Base-by-base conservation (phyloP, 768 basidiomycete species). In the Butyriboletus loyo region DNA sequence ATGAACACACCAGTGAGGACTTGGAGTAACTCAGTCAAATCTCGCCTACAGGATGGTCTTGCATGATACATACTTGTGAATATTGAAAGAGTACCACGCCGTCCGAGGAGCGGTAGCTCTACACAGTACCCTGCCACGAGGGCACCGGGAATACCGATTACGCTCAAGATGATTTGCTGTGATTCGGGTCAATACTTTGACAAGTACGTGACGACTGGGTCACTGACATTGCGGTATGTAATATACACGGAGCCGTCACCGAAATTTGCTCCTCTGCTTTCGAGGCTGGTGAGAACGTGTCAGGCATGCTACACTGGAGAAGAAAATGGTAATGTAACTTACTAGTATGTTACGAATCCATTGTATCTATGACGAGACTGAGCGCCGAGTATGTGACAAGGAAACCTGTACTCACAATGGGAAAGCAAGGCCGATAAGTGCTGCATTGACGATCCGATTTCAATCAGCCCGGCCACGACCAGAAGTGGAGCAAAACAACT, bases 391-490 rank as follows among this genome's bases (percentile, higher is more conserved):
- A 42, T 3, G 27, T n/a, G 21, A 25, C 1, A 9, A 19, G 37
- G 7, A 11, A 32, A 32, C 21, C 4, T 31, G 25, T 4, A 65
- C 76, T 66, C 56, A 84, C 73, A 90, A 67, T 15, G 88, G 86
- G 57, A 85, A 89, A 3, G 87, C 87, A 14, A 90, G 76, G 7
- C 88, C 89, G 53, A 91, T 90, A 38, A 90, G 73, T 2, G 81
- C 87, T 87, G 25, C 21, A 56, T 55, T 10, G 58, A 22, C 7
- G 31, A 30, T 14, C 39, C 7, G 3, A 24, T 11, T 27, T 64
- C 27, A 49, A 24, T 17, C 10, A 39, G 24, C 30, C 24, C 1
- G 1, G 19, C 3, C 5, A 38, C 13, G 4, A 34, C 4, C 24
- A 38, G 4, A 31, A 15, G 15, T 11, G 36, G 3, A 40, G 30